phyloP scores from a whole-genome alignment of 208 protist genomes.

The Trypanosoma avium region DNA sequence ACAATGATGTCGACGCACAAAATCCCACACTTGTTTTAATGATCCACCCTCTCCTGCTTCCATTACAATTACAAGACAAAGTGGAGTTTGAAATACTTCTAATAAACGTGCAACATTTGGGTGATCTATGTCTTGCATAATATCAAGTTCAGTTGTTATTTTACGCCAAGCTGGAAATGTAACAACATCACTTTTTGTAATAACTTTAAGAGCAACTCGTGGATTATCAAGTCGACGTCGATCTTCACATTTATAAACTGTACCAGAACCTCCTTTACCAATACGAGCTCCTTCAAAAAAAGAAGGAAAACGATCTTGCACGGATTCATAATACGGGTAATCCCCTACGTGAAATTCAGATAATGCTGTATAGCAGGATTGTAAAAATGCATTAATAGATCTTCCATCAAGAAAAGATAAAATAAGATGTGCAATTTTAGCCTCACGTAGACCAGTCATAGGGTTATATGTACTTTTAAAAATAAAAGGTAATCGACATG shows the following conservation, averaged over 20 bases:
- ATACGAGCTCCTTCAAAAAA: conserved; percentile 66
- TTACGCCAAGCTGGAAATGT: conserved; percentile 45
- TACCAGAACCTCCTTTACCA: conserved; percentile 62
- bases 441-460: conserved; percentile 29
- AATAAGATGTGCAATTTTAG: conserved; percentile 40
- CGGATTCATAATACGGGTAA: conserved; percentile 39
- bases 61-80: conserved; percentile 66
- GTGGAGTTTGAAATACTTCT: conserved; percentile 72
- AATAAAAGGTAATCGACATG: conserved; percentile 57
- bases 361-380: conserved; percentile 57
- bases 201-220: conserved; percentile 63
- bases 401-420: conserved; percentile 47
- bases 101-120: conserved; percentile 51
- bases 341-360: conserved; percentile 47
- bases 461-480: conserved; percentile 49
- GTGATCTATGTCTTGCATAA: conserved; percentile 49
- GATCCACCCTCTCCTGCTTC: conserved; percentile 71
- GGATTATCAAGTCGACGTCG: conserved; percentile 24
- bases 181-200: conserved; percentile 38
- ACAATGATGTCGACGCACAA: conserved; percentile 33
- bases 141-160: conserved; percentile 50
- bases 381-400: conserved; percentile 50
- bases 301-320: conserved; percentile 65
- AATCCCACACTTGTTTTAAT: conserved; percentile 47
- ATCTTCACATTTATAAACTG: conserved; percentile 80